Base-by-base conservation (phyloP, 2,329 filamentous ascomycete species). In the Neurospora sp. region DNA sequence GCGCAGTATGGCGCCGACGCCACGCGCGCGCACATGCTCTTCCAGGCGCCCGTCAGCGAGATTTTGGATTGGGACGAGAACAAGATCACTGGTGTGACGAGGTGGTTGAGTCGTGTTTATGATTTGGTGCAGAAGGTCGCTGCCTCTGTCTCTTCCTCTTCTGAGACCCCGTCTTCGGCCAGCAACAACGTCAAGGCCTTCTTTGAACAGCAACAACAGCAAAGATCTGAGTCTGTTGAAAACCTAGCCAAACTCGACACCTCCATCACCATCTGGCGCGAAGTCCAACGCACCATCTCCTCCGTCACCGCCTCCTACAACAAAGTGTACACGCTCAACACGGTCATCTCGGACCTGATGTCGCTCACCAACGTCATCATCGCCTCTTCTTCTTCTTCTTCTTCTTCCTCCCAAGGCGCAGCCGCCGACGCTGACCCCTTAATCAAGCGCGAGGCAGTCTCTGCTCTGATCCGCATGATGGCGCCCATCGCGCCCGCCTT, bases 1-100 rank as follows among this genome's bases (percentile, higher is more conserved):
- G 81, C 84, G 8, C 88, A 87, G 74, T 90, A 96, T 75, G 93
- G 93, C 28, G 92, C 93, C 1, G 93, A 97, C 78, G 89, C 92
- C 6, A 93, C 92, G 2, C 85, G 93, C 69, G 92, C 92, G 4
- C 93, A 97, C 77, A 92, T 97, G 77, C 85, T 97, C 6, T 97
- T 97, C 82, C 91, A 94, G 75, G 93, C 93, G 0, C 92, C 93
- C 0, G 91, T 96, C 15, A 88, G 85, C 57, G 93, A 97, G 70
- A 87, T 96, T 1, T 85, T 97, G 1, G 92, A 96, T 78, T 97
- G 93, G 93, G 92, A 97, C 69, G 92, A 92, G 76, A 82, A 85
- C 52, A 95, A 93, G 78, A 95, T 97, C 67, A 83, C 89, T 0
- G 93, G 93, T 2, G 87, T 96, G 19, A 91, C 91, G 67, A 87